phyloP scores from a whole-genome alignment of 371 early-diverging fungal genomes.

The Mortierella sp. region DNA sequence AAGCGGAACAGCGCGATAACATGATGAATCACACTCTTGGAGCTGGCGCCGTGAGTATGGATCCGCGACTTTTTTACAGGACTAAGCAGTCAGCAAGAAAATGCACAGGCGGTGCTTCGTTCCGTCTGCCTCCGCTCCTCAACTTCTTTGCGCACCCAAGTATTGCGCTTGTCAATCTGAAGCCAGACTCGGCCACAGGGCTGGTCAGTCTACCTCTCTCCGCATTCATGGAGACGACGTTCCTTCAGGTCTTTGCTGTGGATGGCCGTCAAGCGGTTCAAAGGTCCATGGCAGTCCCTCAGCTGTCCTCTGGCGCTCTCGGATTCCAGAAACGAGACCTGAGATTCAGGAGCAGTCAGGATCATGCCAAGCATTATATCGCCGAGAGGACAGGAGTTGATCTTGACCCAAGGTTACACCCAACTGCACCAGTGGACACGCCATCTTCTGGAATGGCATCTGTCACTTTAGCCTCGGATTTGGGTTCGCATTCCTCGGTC shows the following conservation, averaged over 20 bases:
- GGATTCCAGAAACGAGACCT: constrained; percentile 55
- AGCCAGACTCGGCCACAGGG: constrained; percentile 29
- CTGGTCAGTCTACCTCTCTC: constrained; percentile 22
- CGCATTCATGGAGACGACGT: constrained; percentile 29
- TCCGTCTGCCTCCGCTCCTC: constrained; percentile 21
- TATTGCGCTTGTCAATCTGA: constrained; percentile 25
- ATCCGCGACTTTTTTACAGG: too few species aligned
- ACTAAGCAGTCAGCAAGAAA: too few species aligned
- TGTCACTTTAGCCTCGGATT: constrained; percentile 29
- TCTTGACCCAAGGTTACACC: constrained; percentile 18
- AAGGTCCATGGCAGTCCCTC: constrained; percentile 22
- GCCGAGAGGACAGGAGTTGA: constrained; percentile 35
- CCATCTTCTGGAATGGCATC: constrained; percentile 5
- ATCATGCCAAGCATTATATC: constrained; percentile 42
- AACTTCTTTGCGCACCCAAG: constrained; percentile 45
- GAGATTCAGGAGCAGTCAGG: constrained; percentile 38
- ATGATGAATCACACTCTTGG: too few species aligned
- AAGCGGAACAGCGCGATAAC: too few species aligned
- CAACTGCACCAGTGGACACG: neutral
- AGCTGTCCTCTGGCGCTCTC: constrained; percentile 12
- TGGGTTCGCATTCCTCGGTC: constrained; percentile 29
- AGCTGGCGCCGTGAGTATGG: too few species aligned
- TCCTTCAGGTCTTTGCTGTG: constrained; percentile 28
- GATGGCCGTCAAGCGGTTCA: constrained; percentile 36
- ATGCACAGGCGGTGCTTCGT: too few species aligned